These are phyloP conservation scores for Pseudopyricularia cyperi DNA, from an alignment of 2,329 filamentous ascomycete genomes.

Conservation along the genomic window DNA sequence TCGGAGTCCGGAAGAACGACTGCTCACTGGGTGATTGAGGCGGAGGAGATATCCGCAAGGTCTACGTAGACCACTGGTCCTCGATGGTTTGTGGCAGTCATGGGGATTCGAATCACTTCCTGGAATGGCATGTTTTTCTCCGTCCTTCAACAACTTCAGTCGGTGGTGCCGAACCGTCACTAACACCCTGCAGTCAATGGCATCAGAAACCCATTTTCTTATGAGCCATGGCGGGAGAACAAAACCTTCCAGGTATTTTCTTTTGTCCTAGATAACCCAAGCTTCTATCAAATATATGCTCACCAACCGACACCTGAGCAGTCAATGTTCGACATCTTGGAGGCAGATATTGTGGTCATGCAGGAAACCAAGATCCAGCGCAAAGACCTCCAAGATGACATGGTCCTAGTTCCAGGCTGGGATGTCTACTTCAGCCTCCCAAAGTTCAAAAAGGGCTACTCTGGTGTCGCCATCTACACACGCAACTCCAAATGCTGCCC, in stretches of 20 bases:
- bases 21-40: background rate
- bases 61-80: background rate
- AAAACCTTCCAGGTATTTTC: constrained; percentile 50
- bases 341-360: constrained; percentile 86
- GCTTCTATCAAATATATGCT: constrained; percentile 1
- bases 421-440: constrained; percentile 93
- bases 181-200: constrained; percentile 50
- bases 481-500: constrained; percentile 76
- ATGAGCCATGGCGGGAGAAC: constrained; percentile 67
- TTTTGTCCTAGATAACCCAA: background rate
- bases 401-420: constrained; percentile 91
- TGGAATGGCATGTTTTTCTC: constrained; percentile 56
- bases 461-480: constrained; percentile 90
- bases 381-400: constrained; percentile 85
- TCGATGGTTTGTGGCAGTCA: constrained; percentile 16
- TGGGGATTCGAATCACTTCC: constrained; percentile 70
- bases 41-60: background rate
- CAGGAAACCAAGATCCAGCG: constrained; percentile 95
- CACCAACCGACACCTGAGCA: constrained; percentile 15
- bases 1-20: background rate
- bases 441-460: constrained; percentile 91
- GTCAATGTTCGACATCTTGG: constrained; percentile 89
- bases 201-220: constrained; percentile 73
- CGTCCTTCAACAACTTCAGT: too few species aligned
- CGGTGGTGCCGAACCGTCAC: background rate